Percentiles rank a stretch among this genome's conserved stretches.
phyloP scores from a whole-genome alignment of 2,329 filamentous ascomycete species.

The Coniochaeta sp. region DNA sequence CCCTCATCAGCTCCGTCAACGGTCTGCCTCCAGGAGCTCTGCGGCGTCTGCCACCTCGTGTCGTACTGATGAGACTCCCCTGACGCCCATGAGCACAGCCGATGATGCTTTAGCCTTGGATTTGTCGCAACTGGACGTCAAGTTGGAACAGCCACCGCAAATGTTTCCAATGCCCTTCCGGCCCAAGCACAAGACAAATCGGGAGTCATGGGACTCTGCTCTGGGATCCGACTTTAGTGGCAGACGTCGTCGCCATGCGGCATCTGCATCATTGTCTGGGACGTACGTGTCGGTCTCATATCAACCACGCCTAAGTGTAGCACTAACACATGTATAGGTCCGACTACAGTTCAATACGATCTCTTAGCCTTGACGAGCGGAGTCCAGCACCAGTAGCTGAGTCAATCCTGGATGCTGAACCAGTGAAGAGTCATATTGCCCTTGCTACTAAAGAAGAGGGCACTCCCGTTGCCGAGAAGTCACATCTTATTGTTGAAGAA shows the following conservation, averaged over 20 bases:
- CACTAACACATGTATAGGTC: background rate
- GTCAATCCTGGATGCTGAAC: background rate
- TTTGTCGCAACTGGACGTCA: background rate
- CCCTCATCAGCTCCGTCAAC: background rate
- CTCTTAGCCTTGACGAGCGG: background rate
- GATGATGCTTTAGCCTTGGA: background rate
- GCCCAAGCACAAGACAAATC: background rate
- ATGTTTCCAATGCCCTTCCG: background rate
- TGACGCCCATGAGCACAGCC: background rate
- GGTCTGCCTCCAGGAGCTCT: background rate
- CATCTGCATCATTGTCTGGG: background rate
- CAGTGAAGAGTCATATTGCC: background rate
- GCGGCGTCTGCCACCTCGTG: background rate
- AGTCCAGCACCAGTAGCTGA: background rate
- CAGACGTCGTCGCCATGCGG: background rate
- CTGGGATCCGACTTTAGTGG: background rate
- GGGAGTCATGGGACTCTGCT: background rate
- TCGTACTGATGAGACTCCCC: background rate
- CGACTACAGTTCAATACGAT: background rate
- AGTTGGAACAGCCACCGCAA: background rate
- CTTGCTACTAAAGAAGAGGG: background rate
- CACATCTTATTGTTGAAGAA: background rate
- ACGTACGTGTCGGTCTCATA: background rate
- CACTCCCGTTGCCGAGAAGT: background rate
- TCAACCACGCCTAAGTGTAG: background rate